These are phyloP conservation scores for Chamaecrista fasciculata DNA, from an alignment of 306 rosid genomes.

Conservation along the genomic window DNA sequence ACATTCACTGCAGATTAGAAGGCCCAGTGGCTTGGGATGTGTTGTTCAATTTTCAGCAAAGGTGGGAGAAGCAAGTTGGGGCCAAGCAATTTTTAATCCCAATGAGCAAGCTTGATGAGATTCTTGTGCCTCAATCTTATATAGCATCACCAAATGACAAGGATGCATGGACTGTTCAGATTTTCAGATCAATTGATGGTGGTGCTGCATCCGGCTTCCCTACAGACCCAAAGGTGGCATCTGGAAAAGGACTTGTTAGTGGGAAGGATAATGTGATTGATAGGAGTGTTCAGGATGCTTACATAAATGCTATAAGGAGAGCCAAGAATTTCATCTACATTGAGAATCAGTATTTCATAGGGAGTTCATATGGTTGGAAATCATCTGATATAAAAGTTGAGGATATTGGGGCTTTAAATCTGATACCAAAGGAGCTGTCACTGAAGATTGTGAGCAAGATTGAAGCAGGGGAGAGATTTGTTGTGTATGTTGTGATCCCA, in stretches of 20 bases:
- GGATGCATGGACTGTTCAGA: conserved; percentile 71
- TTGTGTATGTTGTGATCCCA: conserved; percentile 73
- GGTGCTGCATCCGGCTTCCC: conserved; percentile 81
- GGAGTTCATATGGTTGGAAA: conserved; percentile 84
- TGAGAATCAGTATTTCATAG: conserved; percentile 84
- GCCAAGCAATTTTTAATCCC: conserved; percentile 38
- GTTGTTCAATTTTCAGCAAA: conserved; percentile 66
- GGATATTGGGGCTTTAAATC: conserved; percentile 74
- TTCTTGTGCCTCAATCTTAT: conserved; percentile 31
- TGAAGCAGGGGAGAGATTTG: conserved; percentile 70
- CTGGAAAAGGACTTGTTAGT: conserved; percentile 53
- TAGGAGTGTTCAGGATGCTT: conserved; percentile 77
- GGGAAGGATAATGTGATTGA: conserved; percentile 74
- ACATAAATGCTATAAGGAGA: conserved; percentile 71
- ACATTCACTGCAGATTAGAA: conserved; percentile 77
- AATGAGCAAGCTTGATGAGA: conserved; percentile 20
- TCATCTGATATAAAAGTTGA: conserved; percentile 48
- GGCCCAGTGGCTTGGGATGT: conserved; percentile 88
- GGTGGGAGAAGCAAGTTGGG: conserved; percentile 74
- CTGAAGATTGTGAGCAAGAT: conserved; percentile 84
- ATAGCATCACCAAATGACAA: conserved; percentile 22
- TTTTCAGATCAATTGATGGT: conserved; percentile 81
- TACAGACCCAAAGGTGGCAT: conserved; percentile 40
- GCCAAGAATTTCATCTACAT: conserved; percentile 86
- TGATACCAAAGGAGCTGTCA: conserved; percentile 76